Percentiles rank a stretch among this genome's conserved stretches.
Evolutionary conservation across 1,139 yeast species (phyloP).

Genomic region (Pichia sp.): DNA sequence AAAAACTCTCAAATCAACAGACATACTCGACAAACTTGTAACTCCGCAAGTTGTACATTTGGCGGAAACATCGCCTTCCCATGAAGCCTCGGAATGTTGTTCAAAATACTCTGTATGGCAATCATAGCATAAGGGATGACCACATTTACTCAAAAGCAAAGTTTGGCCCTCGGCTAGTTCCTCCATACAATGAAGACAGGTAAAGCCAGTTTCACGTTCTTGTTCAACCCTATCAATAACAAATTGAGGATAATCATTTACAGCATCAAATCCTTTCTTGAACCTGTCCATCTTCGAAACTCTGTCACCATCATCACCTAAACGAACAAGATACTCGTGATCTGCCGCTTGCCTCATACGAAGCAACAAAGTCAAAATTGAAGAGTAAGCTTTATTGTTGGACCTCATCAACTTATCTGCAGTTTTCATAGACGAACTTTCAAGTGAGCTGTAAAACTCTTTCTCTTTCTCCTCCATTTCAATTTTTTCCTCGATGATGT

Average conservation of each 20-base stretch:
- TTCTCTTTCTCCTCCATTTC: slow-evolving; percentile 51
- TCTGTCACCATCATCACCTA: slow-evolving; percentile 45
- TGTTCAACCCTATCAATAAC: slow-evolving; percentile 23
- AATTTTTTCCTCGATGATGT: slow-evolving; percentile 44
- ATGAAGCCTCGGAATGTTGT: slow-evolving; percentile 35
- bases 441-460: slow-evolving; percentile 55
- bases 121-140: slow-evolving; percentile 62
- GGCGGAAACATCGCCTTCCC: slow-evolving; percentile 40
- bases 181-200: slow-evolving; percentile 70
- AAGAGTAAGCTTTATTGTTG: slow-evolving; percentile 35
- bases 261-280: slow-evolving; percentile 22
- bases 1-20: slow-evolving; percentile 51
- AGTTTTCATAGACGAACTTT: slow-evolving; percentile 50
- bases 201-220: slow-evolving; percentile 35
- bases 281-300: slow-evolving; percentile 19
- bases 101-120: slow-evolving; percentile 56
- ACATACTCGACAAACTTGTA: slow-evolving; percentile 37
- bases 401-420: slow-evolving; percentile 51
- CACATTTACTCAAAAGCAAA: slow-evolving; percentile 55
- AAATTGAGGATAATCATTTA: slow-evolving; percentile 12
- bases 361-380: slow-evolving; percentile 66
- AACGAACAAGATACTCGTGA: slow-evolving; percentile 70
- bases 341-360: slow-evolving; percentile 89
- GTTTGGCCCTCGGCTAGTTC: slow-evolving; percentile 47
- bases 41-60: slow-evolving; percentile 39